Evolutionary conservation across 2,329 filamentous ascomycete species (phyloP).

Genomic region (Gnomoniopsis smithogilvyi): DNA sequence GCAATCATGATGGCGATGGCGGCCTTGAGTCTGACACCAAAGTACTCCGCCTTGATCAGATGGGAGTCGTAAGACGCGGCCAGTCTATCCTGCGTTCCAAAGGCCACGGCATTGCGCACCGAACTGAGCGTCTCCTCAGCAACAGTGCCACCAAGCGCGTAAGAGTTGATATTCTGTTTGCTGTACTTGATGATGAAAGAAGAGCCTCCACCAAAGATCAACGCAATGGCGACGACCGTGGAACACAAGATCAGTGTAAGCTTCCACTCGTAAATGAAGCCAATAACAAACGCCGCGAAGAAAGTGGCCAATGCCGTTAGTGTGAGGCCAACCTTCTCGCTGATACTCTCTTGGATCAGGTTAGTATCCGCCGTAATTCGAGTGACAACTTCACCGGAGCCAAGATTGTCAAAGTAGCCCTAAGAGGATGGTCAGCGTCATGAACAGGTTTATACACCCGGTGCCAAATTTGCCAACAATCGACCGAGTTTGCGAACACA

Average conservation of each 20-base stretch:
- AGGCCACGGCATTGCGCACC: constrained; percentile 87
- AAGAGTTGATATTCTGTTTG: constrained; percentile 73
- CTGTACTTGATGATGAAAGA: constrained; percentile 76
- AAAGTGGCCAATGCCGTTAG: constrained; percentile 78
- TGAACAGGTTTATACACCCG: background rate
- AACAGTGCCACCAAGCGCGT: constrained; percentile 80
- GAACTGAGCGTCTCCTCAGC: constrained; percentile 95
- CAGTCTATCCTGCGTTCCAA: constrained; percentile 90
- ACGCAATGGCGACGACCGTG: constrained; percentile 74
- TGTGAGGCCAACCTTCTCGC: constrained; percentile 80
- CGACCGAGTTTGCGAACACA: too few species aligned
- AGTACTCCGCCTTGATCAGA: constrained; percentile 68
- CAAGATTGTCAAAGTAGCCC: constrained; percentile 88
- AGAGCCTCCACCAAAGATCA: constrained; percentile 72
- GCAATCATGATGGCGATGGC: constrained; percentile 76
- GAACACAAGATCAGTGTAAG: constrained; percentile 83
- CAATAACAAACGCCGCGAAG: constrained; percentile 83
- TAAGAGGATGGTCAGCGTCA: background rate
- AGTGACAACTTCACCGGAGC: constrained; percentile 89
- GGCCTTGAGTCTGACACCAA: constrained; percentile 72
- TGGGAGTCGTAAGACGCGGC: constrained; percentile 80
- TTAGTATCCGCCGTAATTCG: constrained; percentile 94
- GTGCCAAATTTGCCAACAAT: too few species aligned
- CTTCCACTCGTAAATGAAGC: constrained; percentile 90
- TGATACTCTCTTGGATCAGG: constrained; percentile 83